These are phyloP conservation scores for Cyberlindnera misumaiensis DNA, from an alignment of 805 yeast genomes.

Conservation along the genomic window DNA sequence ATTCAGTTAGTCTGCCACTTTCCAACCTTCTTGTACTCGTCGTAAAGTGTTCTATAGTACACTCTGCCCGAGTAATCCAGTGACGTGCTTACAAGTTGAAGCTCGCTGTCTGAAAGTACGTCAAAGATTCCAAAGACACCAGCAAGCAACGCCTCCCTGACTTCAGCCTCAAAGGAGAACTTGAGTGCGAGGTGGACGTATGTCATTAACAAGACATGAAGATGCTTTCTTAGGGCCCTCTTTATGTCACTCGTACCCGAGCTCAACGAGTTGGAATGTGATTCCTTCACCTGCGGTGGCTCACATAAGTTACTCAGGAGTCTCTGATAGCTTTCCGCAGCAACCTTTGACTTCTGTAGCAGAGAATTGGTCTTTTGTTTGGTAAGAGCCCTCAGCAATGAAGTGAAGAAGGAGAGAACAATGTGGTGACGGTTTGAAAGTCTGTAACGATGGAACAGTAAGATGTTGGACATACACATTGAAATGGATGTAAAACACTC, in stretches of 20 bases:
- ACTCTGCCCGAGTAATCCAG: slow-evolving; percentile 66
- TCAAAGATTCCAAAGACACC: slow-evolving; percentile 64
- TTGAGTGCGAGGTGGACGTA: slow-evolving; percentile 50
- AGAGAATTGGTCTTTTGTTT: slow-evolving; percentile 15
- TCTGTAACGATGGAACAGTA: slow-evolving; percentile 64
- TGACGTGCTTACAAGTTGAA: slow-evolving; percentile 52
- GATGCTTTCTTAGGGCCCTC: slow-evolving; percentile 53
- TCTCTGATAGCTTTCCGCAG: slow-evolving; percentile 49
- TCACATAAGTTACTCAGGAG: slow-evolving; percentile 66
- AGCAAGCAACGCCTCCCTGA: slow-evolving; percentile 42
- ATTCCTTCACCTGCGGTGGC: slow-evolving; percentile 39
- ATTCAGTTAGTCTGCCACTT: slow-evolving; percentile 49
- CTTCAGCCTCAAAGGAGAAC: slow-evolving; percentile 37
- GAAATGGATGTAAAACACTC: slow-evolving; percentile 28
- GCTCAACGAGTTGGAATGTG: slow-evolving; percentile 31
- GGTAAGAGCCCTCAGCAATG: slow-evolving; percentile 44
- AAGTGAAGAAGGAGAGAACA: slow-evolving; percentile 40
- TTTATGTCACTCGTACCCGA: slow-evolving; percentile 52
- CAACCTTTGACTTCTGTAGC: slow-evolving; percentile 13
- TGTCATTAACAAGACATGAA: slow-evolving; percentile 51
- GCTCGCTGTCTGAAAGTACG: slow-evolving; percentile 59
- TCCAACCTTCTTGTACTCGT: slow-evolving; percentile 69
- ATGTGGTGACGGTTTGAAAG: slow-evolving; percentile 70
- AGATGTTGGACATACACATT: slow-evolving; percentile 49
- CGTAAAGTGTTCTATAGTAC: slow-evolving; percentile 59